These are phyloP conservation scores for Podaxis rugospora DNA, from an alignment of 768 basidiomycete genomes.

Conservation along the genomic window DNA sequence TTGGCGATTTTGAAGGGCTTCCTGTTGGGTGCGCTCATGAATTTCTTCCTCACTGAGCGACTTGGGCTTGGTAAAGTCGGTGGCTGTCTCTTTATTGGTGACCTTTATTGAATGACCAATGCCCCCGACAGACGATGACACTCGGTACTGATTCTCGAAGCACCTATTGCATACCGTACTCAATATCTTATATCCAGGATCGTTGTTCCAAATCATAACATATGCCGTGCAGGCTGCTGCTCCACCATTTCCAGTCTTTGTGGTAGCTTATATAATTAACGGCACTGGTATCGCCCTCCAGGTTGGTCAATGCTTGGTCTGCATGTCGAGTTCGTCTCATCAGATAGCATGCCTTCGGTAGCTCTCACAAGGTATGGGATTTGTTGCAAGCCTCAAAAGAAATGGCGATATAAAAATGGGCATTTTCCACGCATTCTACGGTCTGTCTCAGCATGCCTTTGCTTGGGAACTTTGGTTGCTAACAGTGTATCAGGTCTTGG, in stretches of 20 bases:
- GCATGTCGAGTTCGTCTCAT: background rate
- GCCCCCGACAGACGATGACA: background rate
- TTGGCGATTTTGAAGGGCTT: conserved; percentile 28
- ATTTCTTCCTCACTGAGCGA: conserved; percentile 32
- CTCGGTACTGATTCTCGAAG: conserved; percentile 24
- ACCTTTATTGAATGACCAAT: background rate
- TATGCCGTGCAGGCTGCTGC: conserved; percentile 50
- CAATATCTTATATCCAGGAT: conserved; percentile 34
- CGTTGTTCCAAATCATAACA: conserved; percentile 47
- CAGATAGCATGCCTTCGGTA: background rate
- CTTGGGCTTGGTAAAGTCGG: conserved; percentile 39
- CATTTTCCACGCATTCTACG: conserved; percentile 61
- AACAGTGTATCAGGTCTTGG: conserved; percentile 46
- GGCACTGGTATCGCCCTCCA: conserved; percentile 39
- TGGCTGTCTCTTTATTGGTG: background rate
- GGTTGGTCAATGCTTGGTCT: conserved; percentile 27
- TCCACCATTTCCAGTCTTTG: conserved; percentile 62
- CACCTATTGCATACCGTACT: conserved; percentile 11
- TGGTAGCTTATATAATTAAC: conserved; percentile 39
- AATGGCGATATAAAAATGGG: conserved; percentile 65
- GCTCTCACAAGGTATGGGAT: conserved; percentile 63
- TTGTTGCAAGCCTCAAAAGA: conserved; percentile 52
- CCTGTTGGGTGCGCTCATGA: conserved; percentile 32
- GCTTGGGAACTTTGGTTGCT: conserved; percentile 7
- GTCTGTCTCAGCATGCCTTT: conserved; percentile 22